Conservation (phyloP, 495 filamentous ascomycete genomes). For the Neurospora sp. region DNA sequence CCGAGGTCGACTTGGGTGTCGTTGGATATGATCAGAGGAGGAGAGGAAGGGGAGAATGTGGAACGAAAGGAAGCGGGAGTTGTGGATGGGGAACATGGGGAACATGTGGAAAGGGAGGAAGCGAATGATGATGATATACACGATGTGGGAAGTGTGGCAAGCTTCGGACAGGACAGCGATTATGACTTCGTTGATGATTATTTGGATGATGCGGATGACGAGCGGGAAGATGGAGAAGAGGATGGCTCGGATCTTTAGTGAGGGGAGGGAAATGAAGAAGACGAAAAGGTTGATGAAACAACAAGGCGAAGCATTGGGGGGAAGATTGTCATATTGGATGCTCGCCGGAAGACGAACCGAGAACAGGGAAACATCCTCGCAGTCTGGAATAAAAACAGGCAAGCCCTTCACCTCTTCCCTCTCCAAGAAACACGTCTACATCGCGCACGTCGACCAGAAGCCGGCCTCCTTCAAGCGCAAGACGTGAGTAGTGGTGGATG, state of each 20-base stretch:
- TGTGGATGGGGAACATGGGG: not conserved
- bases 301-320: not conserved
- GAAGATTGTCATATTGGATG: not conserved
- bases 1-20: not conserved
- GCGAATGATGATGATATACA: not conserved
- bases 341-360: not conserved
- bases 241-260: not conserved
- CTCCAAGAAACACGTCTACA: conserved; percentile 57
- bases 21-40: not conserved
- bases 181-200: not conserved
- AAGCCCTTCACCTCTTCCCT: conserved; percentile 52
- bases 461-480: conserved; percentile 56
- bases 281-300: not conserved
- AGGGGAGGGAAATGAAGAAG: not conserved
- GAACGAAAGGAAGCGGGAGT: not conserved
- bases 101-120: not conserved
- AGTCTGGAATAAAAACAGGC: not conserved
- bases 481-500: too few relatives aligned
- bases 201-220: conserved; percentile 29
- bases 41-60: not conserved
- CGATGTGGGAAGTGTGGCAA: not conserved
- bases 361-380: not conserved
- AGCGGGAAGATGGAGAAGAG: conserved; percentile 29
- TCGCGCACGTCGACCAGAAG: conserved; percentile 65
- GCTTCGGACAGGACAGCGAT: not conserved